Percentiles rank a stretch among this genome's conserved stretches.
These are phyloP conservation scores for Saccharomyces hybrid DNA, from an alignment of 1,139 yeast genomes.

Conservation along the genomic window DNA sequence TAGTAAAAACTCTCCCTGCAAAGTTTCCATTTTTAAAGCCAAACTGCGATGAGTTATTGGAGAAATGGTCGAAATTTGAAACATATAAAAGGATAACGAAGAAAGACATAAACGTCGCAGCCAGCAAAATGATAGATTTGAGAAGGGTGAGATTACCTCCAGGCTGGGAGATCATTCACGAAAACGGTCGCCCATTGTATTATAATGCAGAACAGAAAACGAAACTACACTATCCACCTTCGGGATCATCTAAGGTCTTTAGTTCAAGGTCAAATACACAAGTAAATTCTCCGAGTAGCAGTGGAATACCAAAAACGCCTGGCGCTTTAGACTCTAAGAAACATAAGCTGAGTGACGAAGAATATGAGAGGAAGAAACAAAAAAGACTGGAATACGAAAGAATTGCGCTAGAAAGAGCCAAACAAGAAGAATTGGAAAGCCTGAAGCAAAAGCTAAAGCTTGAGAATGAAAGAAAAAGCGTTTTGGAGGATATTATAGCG, in stretches of 20 bases:
- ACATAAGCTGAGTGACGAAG: constrained; percentile 12
- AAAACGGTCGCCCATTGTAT: constrained; percentile 29
- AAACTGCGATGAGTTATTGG: constrained; percentile 42
- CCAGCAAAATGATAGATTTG: constrained; percentile 19
- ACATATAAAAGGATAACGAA: constrained; percentile 68
- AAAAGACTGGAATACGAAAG: constrained; percentile 20
- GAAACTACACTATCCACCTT: constrained; percentile 26
- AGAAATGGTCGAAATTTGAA: constrained; percentile 66
- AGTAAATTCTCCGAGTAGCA: not conserved
- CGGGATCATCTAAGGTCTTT: constrained; percentile 17
- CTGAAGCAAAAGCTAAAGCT: constrained; percentile 21
- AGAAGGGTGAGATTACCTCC: constrained; percentile 29
- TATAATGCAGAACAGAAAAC: constrained; percentile 27
- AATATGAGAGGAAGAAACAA: constrained; percentile 18
- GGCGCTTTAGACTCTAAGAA: not conserved
- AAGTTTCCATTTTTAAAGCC: constrained; percentile 33
- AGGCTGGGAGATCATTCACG: constrained; percentile 31
- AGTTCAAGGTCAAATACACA: constrained; percentile 3
- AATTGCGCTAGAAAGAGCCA: constrained; percentile 20
- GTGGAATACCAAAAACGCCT: not conserved
- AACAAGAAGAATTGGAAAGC: constrained; percentile 26
- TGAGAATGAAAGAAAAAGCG: constrained; percentile 24
- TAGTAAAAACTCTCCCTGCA: constrained; percentile 41
- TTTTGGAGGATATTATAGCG: constrained; percentile 36
- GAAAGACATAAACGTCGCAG: constrained; percentile 19